Evolutionary conservation across 176 grass and related monocot genomes (phyloP).

Genomic region (Alloteropsis semialata): DNA sequence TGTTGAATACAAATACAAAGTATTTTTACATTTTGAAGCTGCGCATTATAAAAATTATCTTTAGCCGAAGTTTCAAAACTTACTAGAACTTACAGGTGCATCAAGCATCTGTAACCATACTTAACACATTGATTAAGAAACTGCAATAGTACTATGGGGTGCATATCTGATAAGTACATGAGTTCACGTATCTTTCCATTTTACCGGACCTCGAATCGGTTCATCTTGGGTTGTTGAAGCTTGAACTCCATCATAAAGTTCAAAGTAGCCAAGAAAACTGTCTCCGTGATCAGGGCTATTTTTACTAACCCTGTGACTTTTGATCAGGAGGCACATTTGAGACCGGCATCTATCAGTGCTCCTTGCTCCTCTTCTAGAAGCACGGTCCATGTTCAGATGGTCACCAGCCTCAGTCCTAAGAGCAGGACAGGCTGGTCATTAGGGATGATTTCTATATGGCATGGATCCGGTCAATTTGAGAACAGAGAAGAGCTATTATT

Average conservation of each 20-base stretch:
- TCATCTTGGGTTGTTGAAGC: not conserved
- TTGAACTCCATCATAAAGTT: not conserved
- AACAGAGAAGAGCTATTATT: not conserved
- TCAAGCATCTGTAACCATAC: no score
- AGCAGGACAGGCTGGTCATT: not conserved
- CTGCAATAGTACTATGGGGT: not conserved
- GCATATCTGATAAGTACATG: no score
- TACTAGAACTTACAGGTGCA: no score
- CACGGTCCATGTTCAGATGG: not conserved
- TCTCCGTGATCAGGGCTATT: not conserved
- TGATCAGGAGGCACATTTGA: not conserved
- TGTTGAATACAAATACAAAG: not conserved
- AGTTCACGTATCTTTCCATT: not conserved
- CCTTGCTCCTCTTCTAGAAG: conserved; percentile 19
- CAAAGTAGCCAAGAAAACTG: not conserved
- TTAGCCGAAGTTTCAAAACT: not conserved
- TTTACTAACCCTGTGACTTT: not conserved
- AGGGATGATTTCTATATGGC: not conserved
- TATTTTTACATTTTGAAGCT: no score
- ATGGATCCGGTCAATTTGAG: not conserved
- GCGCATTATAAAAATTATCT: not conserved
- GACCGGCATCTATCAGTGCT: not conserved
- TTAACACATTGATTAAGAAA: not conserved
- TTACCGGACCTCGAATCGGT: not conserved
- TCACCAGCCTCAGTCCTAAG: not conserved